A percentile compares a stretch with the other conserved stretches of the same genome.
phyloP scores from a whole-genome alignment of 2,329 filamentous ascomycete species.

The Calonectria naviculata region DNA sequence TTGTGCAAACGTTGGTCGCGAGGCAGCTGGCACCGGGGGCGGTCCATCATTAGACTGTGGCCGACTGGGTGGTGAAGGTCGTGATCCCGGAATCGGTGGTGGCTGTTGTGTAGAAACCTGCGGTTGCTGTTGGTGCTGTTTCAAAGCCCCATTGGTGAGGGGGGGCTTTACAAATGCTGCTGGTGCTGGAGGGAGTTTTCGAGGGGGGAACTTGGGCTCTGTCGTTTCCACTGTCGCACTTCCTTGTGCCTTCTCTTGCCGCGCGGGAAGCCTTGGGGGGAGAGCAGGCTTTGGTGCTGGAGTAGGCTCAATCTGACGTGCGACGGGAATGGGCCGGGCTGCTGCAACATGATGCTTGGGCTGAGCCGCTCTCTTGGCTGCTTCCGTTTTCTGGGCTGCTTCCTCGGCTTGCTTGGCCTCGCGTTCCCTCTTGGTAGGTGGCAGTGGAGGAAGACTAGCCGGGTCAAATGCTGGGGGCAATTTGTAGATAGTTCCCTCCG shows the following conservation, averaged over 20 bases:
- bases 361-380: constrained; percentile 40
- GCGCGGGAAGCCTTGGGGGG: constrained; percentile 63
- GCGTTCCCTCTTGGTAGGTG: constrained; percentile 64
- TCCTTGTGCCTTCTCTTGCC: constrained; percentile 49
- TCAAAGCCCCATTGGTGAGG: constrained; percentile 28
- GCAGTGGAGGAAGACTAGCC: constrained; percentile 67
- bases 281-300: constrained; percentile 51
- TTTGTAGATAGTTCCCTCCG: constrained; percentile 57
- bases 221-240: constrained; percentile 22
- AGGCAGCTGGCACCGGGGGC: constrained; percentile 63
- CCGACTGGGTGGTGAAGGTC: constrained; percentile 30
- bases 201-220: constrained; percentile 21
- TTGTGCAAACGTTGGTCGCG: constrained; percentile 63
- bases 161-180: constrained; percentile 27
- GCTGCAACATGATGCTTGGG: constrained; percentile 24
- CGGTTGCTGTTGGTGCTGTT: constrained; percentile 10
- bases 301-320: constrained; percentile 30
- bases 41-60: constrained; percentile 50
- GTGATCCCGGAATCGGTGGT: constrained; percentile 24
- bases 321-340: constrained; percentile 27
- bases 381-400: constrained; percentile 22
- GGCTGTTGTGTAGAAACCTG: constrained; percentile 13
- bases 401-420: constrained; percentile 55
- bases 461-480: constrained; percentile 67
- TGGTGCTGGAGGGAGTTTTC: constrained; percentile 29